Percentiles rank a stretch among this genome's conserved stretches.
Evolutionary conservation across 2,329 filamentous ascomycete species (phyloP).

Genomic region (Rhynchosporium agropyri): DNA sequence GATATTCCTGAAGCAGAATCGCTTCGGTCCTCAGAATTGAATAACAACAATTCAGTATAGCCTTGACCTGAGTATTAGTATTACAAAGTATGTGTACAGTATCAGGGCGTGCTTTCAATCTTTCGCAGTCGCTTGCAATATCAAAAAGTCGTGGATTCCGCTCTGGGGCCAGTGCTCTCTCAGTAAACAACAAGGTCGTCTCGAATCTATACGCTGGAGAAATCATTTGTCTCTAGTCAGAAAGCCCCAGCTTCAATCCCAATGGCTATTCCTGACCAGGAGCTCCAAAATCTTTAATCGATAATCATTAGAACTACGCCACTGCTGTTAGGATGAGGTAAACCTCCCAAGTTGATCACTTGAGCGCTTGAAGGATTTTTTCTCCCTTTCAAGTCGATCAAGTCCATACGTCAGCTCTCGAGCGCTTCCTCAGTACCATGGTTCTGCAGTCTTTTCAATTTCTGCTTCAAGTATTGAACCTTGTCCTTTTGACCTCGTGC

Average conservation of each 20-base stretch:
- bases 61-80: neutral
- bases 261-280: neutral
- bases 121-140: neutral
- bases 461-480: neutral
- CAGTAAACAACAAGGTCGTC: neutral
- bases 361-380: neutral
- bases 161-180: neutral
- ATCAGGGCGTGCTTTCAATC: neutral
- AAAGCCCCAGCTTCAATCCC: neutral
- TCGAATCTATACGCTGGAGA: neutral
- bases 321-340: neutral
- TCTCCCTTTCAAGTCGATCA: neutral
- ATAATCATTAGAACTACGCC: neutral
- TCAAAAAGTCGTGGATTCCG: neutral
- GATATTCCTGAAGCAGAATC: neutral
- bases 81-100: neutral
- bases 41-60: neutral
- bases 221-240: neutral
- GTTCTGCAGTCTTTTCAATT: neutral
- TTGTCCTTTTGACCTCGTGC: neutral
- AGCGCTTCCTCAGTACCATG: neutral
- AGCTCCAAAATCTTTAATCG: neutral
- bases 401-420: neutral
- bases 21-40: neutral
- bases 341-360: neutral